Evolutionary conservation across 2,329 filamentous ascomycete species (phyloP).

Genomic region (Cladosporium halotolerans): DNA sequence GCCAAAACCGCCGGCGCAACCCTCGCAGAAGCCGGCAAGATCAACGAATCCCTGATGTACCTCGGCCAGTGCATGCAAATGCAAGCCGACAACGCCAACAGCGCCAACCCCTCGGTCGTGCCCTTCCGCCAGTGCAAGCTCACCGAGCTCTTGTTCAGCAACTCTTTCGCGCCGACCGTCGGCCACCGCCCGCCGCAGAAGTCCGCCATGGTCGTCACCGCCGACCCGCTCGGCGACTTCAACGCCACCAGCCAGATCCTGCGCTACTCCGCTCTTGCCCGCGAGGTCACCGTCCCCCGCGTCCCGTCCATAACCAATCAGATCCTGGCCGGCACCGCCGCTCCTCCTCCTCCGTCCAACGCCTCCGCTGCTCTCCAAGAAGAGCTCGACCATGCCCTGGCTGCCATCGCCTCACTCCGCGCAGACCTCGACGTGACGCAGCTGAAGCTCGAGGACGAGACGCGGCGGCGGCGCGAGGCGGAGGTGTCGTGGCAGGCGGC

Average conservation of each 20-base stretch:
- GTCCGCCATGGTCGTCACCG: conserved; percentile 92
- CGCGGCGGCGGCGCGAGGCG: conserved; percentile 60
- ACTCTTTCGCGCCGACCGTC: conserved; percentile 40
- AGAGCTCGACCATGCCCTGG: conserved; percentile 74
- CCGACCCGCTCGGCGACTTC: conserved; percentile 87
- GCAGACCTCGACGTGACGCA: conserved; percentile 72
- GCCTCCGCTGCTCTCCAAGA: conserved; percentile 45
- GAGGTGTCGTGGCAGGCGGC: conserved; percentile 67
- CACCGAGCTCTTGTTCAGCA: conserved; percentile 47
- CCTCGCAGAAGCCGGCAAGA: conserved; percentile 91
- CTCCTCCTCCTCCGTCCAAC: conserved; percentile 27
- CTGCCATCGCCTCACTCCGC: conserved; percentile 73
- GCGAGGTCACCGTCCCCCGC: conserved; percentile 86
- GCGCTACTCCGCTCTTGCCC: conserved; percentile 84
- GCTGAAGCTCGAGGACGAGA: conserved; percentile 63
- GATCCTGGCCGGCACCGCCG: conserved; percentile 41
- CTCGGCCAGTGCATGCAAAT: conserved; percentile 94
- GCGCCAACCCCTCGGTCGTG: conserved; percentile 48
- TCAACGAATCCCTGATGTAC: conserved; percentile 98
- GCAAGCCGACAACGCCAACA: conserved; percentile 72
- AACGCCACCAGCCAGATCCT: conserved; percentile 96
- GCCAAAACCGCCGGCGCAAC: conserved; percentile 92
- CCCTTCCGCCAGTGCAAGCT: conserved; percentile 57
- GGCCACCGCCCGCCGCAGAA: conserved; percentile 65
- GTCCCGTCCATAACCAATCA: conserved; percentile 75